These are phyloP conservation scores for Penicillium sumatraense DNA, from an alignment of 2,329 filamentous ascomycete genomes.

Conservation along the genomic window DNA sequence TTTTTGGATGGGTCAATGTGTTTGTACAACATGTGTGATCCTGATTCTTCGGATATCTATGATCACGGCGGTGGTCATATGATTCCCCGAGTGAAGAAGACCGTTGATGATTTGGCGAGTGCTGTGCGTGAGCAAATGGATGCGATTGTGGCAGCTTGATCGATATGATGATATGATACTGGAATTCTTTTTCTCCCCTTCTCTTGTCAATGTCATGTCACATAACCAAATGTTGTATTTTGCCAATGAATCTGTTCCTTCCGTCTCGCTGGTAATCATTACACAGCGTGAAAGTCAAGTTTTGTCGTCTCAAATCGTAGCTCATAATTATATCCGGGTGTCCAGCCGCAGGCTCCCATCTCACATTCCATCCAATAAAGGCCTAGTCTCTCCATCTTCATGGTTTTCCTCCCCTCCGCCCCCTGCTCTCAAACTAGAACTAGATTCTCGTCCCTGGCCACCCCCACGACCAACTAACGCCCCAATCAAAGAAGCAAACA, in stretches of 20 bases:
- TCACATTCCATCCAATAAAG: conserved; percentile 28
- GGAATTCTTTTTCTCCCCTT: background rate
- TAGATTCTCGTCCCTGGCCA: background rate
- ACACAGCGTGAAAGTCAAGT: background rate
- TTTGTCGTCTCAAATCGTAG: no score
- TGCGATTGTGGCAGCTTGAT: conserved; percentile 16
- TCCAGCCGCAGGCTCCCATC: no score
- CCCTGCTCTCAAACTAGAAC: background rate
- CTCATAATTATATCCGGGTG: no score
- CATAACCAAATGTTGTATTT: background rate
- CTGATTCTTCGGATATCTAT: conserved; percentile 47
- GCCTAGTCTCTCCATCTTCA: conserved; percentile 28
- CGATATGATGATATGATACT: background rate
- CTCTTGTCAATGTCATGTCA: background rate
- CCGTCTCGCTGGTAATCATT: no score
- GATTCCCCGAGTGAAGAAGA: conserved; percentile 39
- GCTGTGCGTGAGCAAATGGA: conserved; percentile 22
- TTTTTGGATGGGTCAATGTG: conserved; percentile 46
- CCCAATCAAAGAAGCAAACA: background rate
- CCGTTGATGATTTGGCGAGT: conserved; percentile 38
- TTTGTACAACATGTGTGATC: conserved; percentile 50
- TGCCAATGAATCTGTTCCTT: no score
- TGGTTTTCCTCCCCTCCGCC: background rate
- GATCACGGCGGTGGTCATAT: conserved; percentile 52
- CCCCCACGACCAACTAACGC: background rate